A percentile compares a stretch with the other conserved stretches of the same genome.
Conservation (phyloP, 1,284 basidiomycete genomes). For the Boletus sp. region DNA sequence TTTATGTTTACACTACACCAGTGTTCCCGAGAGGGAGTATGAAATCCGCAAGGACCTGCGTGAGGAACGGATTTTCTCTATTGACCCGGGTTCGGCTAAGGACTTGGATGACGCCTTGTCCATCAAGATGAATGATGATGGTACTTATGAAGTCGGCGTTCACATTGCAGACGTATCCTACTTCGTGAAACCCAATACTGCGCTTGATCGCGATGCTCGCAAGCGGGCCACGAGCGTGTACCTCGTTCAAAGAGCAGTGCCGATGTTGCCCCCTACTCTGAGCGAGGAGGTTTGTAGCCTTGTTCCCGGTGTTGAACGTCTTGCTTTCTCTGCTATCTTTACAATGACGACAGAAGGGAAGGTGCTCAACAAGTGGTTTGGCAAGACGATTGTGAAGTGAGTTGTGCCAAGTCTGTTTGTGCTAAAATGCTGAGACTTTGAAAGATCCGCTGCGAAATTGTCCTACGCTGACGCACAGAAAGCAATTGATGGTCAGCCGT, state of each 20-base stretch:
- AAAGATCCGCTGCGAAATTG: constrained; percentile 81
- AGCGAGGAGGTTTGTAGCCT: constrained; percentile 93
- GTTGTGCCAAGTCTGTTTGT: constrained; percentile 19
- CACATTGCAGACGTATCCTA: constrained; percentile 96
- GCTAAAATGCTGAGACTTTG: constrained; percentile 8
- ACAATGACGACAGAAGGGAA: constrained; percentile 83
- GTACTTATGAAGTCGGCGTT: constrained; percentile 86
- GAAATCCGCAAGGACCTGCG: constrained; percentile 87
- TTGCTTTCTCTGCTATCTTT: constrained; percentile 87
- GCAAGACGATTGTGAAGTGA: constrained; percentile 87
- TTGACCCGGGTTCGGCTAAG: constrained; percentile 87
- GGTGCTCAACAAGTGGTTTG: constrained; percentile 87
- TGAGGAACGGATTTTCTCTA: constrained; percentile 83
- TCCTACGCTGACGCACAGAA: constrained; percentile 79
- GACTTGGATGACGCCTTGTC: constrained; percentile 96
- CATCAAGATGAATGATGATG: constrained; percentile 83
- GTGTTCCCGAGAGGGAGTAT: constrained; percentile 88
- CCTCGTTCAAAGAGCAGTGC: constrained; percentile 90
- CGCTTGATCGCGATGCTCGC: constrained; percentile 94
- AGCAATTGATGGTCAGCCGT: constrained; percentile 72
- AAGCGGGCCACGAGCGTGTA: constrained; percentile 97
- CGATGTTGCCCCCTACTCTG: constrained; percentile 91
- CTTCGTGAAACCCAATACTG: constrained; percentile 95
- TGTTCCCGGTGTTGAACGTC: constrained; percentile 79
- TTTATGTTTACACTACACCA: constrained; percentile 31